A percentile compares a stretch with the other conserved stretches of the same genome.
These are phyloP conservation scores for Plasmodium malariae DNA, from an alignment of 169 alveolate species.

Conservation along the genomic window DNA sequence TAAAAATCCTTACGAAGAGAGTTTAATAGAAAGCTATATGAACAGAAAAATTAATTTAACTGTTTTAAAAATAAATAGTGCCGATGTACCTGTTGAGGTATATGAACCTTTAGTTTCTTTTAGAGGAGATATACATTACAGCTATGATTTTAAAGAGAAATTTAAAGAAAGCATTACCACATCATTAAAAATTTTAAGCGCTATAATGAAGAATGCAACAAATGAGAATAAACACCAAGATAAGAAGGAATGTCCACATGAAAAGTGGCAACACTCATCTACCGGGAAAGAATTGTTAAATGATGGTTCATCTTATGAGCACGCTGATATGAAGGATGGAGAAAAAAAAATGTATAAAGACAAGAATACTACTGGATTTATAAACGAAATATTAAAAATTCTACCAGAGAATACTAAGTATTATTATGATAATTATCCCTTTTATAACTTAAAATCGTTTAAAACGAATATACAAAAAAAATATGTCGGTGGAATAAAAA, in stretches of 20 bases:
- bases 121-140: conserved; percentile 75
- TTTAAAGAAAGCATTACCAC: conserved; percentile 10
- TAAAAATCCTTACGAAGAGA: conserved; percentile 65
- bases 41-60: conserved; percentile 21
- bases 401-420: conserved; percentile 32
- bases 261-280: too few species aligned
- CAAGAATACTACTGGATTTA: background rate
- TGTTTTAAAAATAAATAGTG: conserved; percentile 61
- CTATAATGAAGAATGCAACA: too few species aligned
- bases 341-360: background rate
- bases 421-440: conserved; percentile 57
- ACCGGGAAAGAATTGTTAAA: too few species aligned
- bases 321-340: background rate
- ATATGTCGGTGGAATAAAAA: conserved; percentile 71
- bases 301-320: too few species aligned
- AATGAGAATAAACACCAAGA: too few species aligned
- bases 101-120: conserved; percentile 84
- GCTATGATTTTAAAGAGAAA: conserved; percentile 21
- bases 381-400: conserved; percentile 28
- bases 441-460: conserved; percentile 50
- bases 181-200: background rate
- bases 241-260: too few species aligned
- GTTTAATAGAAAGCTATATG: conserved; percentile 22
- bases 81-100: conserved; percentile 81
- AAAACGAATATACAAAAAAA: conserved; percentile 34